These are phyloP conservation scores for Fragilariopsis cylindrus DNA, from an alignment of 108 stramenopile species.

Conservation along the genomic window DNA sequence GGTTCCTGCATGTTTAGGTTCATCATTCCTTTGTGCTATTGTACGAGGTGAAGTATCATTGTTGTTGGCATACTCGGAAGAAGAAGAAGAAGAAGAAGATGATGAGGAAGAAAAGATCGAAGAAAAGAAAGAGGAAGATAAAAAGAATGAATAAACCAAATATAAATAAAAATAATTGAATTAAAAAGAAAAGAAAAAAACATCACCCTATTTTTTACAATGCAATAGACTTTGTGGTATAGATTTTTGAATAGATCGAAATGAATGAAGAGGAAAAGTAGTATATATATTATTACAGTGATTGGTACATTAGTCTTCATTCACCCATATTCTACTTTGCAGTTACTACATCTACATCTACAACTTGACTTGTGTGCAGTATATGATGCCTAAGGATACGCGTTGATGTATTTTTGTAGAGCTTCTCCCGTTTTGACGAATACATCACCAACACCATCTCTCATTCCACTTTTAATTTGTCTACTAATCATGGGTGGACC, in stretches of 20 bases:
- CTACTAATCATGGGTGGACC: conserved; percentile 73
- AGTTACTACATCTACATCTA: too few species aligned
- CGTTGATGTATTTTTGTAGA: conserved; percentile 68
- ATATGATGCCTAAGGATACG: conserved; percentile 45
- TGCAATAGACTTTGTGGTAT: too few species aligned
- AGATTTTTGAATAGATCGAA: too few species aligned
- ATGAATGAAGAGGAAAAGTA: too few species aligned
- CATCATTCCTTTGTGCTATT: conserved; percentile 64
- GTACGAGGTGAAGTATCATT: conserved; percentile 73
- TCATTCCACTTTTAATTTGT: conserved; percentile 83
- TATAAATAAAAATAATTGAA: neutral
- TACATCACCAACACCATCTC: conserved; percentile 66
- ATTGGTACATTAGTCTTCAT: too few species aligned
- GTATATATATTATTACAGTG: too few species aligned
- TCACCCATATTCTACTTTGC: too few species aligned
- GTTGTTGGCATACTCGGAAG: conserved; percentile 84
- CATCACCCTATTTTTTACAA: neutral
- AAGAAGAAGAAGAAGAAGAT: conserved; percentile 77
- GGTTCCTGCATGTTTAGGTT: conserved; percentile 85
- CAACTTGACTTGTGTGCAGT: neutral
- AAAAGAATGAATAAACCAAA: conserved; percentile 22
- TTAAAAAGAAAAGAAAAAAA: neutral
- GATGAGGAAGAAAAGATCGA: conserved; percentile 49
- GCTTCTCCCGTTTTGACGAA: conserved; percentile 72
- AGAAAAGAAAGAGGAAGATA: conserved; percentile 42